Evolutionary conservation across 2,329 filamentous ascomycete species (phyloP).

Genomic region (Mollisiaceae sp.): DNA sequence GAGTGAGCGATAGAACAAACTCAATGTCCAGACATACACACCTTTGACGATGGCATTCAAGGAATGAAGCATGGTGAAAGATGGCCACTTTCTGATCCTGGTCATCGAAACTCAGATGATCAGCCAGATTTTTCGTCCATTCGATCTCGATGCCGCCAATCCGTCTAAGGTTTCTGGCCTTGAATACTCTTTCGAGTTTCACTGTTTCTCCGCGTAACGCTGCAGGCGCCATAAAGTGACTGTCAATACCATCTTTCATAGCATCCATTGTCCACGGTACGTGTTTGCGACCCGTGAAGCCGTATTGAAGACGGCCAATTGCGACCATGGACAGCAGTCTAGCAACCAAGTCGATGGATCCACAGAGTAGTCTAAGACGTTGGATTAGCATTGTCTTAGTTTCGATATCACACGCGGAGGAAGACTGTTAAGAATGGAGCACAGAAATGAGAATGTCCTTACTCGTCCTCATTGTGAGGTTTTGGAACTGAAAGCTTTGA

Average conservation of each 20-base stretch:
- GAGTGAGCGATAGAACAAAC: neutral
- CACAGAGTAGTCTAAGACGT: slow-evolving; percentile 1
- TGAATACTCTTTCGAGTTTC: slow-evolving; percentile 36
- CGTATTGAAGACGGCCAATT: slow-evolving; percentile 18
- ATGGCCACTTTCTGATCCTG: slow-evolving; percentile 47
- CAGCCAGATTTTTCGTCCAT: slow-evolving; percentile 48
- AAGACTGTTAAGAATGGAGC: too few species aligned
- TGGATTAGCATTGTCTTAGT: neutral
- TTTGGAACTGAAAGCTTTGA: slow-evolving; percentile 6
- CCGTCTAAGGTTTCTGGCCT: slow-evolving; percentile 35
- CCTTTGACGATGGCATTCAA: slow-evolving; percentile 39
- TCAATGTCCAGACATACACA: slow-evolving; percentile 33
- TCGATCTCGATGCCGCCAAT: slow-evolving; percentile 47
- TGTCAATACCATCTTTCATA: slow-evolving; percentile 8
- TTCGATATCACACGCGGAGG: too few species aligned
- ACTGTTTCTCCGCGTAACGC: slow-evolving; percentile 15
- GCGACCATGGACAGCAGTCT: slow-evolving; percentile 25
- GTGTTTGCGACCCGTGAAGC: slow-evolving; percentile 17
- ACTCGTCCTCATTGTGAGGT: slow-evolving; percentile 12
- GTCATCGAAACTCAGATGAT: slow-evolving; percentile 48
- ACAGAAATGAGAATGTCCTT: too few species aligned
- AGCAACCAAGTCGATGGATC: slow-evolving; percentile 25
- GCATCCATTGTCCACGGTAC: slow-evolving; percentile 16
- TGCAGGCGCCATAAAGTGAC: slow-evolving; percentile 11
- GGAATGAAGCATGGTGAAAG: slow-evolving; percentile 49